phyloP scores from a whole-genome alignment of 148 eudicot species.

The Cornus florida region DNA sequence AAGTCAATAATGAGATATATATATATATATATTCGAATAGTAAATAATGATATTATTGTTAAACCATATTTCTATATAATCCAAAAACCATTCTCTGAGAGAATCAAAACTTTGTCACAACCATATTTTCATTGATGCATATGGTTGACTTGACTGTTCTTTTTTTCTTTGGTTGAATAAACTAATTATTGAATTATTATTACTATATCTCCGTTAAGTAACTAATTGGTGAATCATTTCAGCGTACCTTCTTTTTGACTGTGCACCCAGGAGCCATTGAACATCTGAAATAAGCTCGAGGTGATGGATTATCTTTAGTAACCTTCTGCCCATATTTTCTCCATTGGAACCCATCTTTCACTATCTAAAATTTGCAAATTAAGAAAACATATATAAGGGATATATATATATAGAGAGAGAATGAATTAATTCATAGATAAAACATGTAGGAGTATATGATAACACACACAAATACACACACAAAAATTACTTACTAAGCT shows the following conservation, averaged over 20 bases:
- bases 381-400: neutral
- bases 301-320: constrained; percentile 4
- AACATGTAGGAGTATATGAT: neutral
- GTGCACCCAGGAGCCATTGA: neutral
- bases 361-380: neutral
- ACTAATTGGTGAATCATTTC: neutral
- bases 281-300: constrained; percentile 9
- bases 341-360: constrained; percentile 6
- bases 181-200: too few species aligned
- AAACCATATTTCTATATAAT: too few species aligned
- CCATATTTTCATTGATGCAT: too few species aligned
- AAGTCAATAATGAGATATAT: too few species aligned
- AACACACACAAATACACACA: neutral
- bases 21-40: too few species aligned
- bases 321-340: constrained; percentile 6
- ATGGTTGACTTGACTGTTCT: too few species aligned
- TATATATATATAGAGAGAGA: too few species aligned
- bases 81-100: too few species aligned
- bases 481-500: neutral
- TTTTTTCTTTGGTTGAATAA: too few species aligned
- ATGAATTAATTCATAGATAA: neutral
- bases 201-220: too few species aligned
- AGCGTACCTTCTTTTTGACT: constrained; percentile 1
- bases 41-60: too few species aligned
- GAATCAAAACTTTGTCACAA: too few species aligned